phyloP scores from a whole-genome alignment of 306 rosid species.

The Quercus aquifolioides region DNA sequence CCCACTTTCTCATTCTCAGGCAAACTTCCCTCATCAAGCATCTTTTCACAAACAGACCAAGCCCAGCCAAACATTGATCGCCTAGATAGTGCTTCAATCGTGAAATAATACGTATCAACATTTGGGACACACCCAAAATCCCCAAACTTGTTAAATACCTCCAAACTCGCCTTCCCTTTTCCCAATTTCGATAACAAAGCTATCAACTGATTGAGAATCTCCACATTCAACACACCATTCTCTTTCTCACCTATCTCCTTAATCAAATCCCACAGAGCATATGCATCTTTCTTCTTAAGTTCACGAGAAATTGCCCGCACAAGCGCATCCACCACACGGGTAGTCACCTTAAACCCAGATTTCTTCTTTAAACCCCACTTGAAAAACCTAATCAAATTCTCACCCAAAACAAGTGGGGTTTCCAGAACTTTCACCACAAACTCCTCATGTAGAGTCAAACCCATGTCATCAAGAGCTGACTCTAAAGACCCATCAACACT shows the following conservation, averaged over 20 bases:
- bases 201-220: constrained; percentile 52
- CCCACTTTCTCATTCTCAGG: constrained; percentile 62
- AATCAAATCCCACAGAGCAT: constrained; percentile 64
- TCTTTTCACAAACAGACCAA: constrained; percentile 46
- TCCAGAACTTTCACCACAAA: constrained; percentile 45
- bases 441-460: constrained; percentile 39
- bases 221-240: constrained; percentile 25
- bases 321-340: constrained; percentile 48
- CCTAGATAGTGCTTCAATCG: constrained; percentile 62
- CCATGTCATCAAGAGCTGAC: constrained; percentile 44
- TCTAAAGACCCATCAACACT: constrained; percentile 51
- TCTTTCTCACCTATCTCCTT: constrained; percentile 53
- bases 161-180: constrained; percentile 68
- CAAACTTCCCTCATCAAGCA: constrained; percentile 46
- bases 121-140: constrained; percentile 52
- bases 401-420: constrained; percentile 45
- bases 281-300: constrained; percentile 35
- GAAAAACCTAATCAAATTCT: constrained; percentile 59
- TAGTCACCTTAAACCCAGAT: constrained; percentile 33
- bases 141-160: constrained; percentile 52
- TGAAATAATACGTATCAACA: constrained; percentile 55
- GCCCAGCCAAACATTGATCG: constrained; percentile 52
- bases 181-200: constrained; percentile 55
- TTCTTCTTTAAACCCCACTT: constrained; percentile 59
- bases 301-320: constrained; percentile 25